These are phyloP conservation scores for Cercospora sojina DNA, from an alignment of 2,329 filamentous ascomycete species.

Conservation along the genomic window DNA sequence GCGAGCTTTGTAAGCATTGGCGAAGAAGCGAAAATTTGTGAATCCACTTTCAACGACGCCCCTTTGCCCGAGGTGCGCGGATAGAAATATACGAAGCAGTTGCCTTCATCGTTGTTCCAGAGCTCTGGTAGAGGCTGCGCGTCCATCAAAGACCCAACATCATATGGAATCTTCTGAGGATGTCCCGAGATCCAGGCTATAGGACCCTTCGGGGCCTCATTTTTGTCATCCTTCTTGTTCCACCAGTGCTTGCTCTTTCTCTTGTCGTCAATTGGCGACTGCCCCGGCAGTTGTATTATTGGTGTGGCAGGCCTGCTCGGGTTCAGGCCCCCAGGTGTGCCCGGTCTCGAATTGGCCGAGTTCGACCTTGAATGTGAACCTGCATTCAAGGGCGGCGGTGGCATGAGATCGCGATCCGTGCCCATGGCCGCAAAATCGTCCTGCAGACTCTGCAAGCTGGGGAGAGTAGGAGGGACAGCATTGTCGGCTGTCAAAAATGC, in stretches of 20 bases:
- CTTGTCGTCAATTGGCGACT: slow-evolving; percentile 23
- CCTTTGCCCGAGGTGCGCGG: slow-evolving; percentile 56
- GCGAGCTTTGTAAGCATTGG: slow-evolving; percentile 56
- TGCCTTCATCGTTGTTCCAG: slow-evolving; percentile 60
- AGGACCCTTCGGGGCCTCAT: slow-evolving; percentile 40
- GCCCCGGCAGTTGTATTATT: slow-evolving; percentile 25
- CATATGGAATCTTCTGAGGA: slow-evolving; percentile 57
- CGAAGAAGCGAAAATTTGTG: slow-evolving; percentile 58
- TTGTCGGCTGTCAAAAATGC: slow-evolving; percentile 20
- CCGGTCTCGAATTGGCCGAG: slow-evolving; percentile 26
- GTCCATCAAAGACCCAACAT: slow-evolving; percentile 50
- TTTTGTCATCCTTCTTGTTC: slow-evolving; percentile 35
- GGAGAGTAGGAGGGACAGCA: slow-evolving; percentile 19
- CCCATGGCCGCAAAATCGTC: slow-evolving; percentile 17
- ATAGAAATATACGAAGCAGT: slow-evolving; percentile 63
- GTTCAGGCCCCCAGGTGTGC: slow-evolving; percentile 23
- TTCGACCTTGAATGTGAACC: slow-evolving; percentile 23
- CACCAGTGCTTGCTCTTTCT: slow-evolving; percentile 38
- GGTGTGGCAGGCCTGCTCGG: slow-evolving; percentile 30
- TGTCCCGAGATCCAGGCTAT: slow-evolving; percentile 61
- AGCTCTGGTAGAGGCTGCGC: slow-evolving; percentile 58
- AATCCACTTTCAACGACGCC: slow-evolving; percentile 62
- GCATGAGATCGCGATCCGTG: slow-evolving; percentile 20
- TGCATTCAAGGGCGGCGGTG: slow-evolving; percentile 22
- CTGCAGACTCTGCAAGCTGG: slow-evolving; percentile 30